phyloP scores from a whole-genome alignment of 2,329 filamentous ascomycete genomes.

The Pestalotiopsis sp. region DNA sequence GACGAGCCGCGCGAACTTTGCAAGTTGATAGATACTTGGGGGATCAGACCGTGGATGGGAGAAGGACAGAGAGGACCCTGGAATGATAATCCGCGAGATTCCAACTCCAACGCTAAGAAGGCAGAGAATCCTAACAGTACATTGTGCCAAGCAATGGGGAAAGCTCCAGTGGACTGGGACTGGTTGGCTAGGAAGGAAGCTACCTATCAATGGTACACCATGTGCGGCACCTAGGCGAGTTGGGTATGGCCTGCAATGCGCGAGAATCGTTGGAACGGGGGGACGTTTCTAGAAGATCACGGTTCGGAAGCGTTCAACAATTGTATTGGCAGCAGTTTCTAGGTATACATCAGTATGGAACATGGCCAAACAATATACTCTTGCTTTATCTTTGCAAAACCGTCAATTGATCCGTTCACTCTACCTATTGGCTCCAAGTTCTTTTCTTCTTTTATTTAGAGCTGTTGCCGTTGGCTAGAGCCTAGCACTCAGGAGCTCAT shows the following conservation, averaged over 20 bases:
- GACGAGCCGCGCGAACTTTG: background rate
- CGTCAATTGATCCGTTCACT: background rate
- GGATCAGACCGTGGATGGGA: background rate
- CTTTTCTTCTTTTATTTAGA: background rate
- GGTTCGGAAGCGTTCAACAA: too few species aligned
- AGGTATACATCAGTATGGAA: too few species aligned
- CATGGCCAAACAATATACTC: background rate
- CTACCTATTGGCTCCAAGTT: background rate
- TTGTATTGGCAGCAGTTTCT: too few species aligned
- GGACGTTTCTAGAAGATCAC: background rate
- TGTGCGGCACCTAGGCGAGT: background rate
- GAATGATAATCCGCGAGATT: background rate
- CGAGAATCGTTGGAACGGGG: background rate
- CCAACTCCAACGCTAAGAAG: background rate
- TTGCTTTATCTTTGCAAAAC: background rate
- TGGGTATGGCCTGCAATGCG: background rate
- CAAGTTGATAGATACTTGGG: background rate
- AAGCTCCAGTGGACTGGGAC: conserved; percentile 3
- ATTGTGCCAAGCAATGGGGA: conserved; percentile 6
- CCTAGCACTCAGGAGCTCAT: background rate
- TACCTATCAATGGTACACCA: background rate
- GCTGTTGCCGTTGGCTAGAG: background rate
- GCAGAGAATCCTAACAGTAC: background rate
- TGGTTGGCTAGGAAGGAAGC: conserved; percentile 9
- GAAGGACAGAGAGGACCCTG: conserved; percentile 10